Evolutionary conservation across 2,329 filamentous ascomycete genomes (phyloP), one percentile per base, ranked within the genome.

Genomic region (Tolypocladium endophyticum): DNA sequence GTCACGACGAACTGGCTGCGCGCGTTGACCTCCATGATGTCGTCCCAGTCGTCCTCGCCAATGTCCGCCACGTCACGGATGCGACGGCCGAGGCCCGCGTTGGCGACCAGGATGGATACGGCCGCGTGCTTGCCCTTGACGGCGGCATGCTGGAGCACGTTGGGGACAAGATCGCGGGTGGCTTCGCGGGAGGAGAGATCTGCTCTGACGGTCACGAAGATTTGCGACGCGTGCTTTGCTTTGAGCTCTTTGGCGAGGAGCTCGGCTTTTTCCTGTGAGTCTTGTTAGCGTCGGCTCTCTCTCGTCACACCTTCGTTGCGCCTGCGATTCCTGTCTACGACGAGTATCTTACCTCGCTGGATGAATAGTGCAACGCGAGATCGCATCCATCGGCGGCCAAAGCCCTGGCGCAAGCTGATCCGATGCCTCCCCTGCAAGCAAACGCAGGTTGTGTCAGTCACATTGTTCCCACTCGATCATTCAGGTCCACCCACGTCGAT

Each of bases 351-450:
- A 71, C 72, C 62, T 67, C 63, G 59, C 67, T 74, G 2, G 71
- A 70, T 0, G 70, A 68, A 58, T 69, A 74, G 59, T 74, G 72
- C 30, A 74, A 59, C 28, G 64, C 69, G 28, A 74, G 64, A 62
- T 74, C 71, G 39, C 72, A 74, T 0, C 72, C 72, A 45, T 74
- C 67, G 6, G 70, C 68, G 23, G 72, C 72, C 56, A 74, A 62
- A 4, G 65, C 66, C 58, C 63, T 67, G 16, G 70, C 72, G 57
- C 66, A 68, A 0, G 67, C 67, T 7, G 70, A 70, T 11, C 72
- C 72, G 25, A 74, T 74, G 3, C 72, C 72, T 56, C 72, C 72
- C 43, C 72, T 74, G 58, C 52, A 30, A 30, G 30, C 35, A n/a
- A 47, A 30, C 43, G 14, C 18, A 35, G 16, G 30, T 4, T 20